These are phyloP conservation scores for Torulaspora indica DNA, from an alignment of 805 yeast genomes.

Conservation along the genomic window DNA sequence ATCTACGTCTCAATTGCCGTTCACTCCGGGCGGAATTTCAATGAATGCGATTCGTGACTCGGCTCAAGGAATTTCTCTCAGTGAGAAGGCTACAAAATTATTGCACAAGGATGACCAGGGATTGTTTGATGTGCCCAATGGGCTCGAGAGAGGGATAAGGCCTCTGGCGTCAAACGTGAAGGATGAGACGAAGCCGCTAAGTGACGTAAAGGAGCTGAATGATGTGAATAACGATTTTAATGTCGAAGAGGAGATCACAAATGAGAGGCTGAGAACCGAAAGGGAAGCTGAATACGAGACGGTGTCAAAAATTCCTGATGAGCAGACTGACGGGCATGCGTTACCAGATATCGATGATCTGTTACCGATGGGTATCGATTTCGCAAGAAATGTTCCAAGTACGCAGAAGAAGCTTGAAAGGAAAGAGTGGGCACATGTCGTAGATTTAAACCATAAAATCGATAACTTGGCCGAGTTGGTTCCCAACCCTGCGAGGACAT, in stretches of 20 bases:
- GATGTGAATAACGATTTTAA: constrained; percentile 35
- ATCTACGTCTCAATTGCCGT: constrained; percentile 70
- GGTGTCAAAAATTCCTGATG: constrained; percentile 12
- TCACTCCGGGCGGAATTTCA: constrained; percentile 85
- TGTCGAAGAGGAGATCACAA: constrained; percentile 43
- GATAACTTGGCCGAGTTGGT: constrained; percentile 83
- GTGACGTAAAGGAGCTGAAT: constrained; percentile 27
- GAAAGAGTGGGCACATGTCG: constrained; percentile 91
- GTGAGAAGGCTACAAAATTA: constrained; percentile 27
- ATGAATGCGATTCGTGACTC: constrained; percentile 25
- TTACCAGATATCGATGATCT: constrained; percentile 39
- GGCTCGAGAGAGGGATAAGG: constrained; percentile 67
- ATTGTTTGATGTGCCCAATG: constrained; percentile 76
- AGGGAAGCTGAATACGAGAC: constrained; percentile 18
- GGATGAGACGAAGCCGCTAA: constrained; percentile 19
- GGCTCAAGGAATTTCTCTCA: constrained; percentile 22
- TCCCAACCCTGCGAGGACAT: constrained; percentile 86
- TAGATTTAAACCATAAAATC: constrained; percentile 76
- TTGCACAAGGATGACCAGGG: constrained; percentile 71
- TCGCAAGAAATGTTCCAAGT: constrained; percentile 39
- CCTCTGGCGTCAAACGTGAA: constrained; percentile 16
- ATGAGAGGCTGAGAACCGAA: constrained; percentile 23
- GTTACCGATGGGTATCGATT: constrained; percentile 48
- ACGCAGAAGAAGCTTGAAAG: constrained; percentile 33
- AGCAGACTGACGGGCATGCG: constrained; percentile 12